These are phyloP conservation scores for Fraxinus pennsylvanica DNA, from an alignment of 257 asterid genomes.

Conservation along the genomic window DNA sequence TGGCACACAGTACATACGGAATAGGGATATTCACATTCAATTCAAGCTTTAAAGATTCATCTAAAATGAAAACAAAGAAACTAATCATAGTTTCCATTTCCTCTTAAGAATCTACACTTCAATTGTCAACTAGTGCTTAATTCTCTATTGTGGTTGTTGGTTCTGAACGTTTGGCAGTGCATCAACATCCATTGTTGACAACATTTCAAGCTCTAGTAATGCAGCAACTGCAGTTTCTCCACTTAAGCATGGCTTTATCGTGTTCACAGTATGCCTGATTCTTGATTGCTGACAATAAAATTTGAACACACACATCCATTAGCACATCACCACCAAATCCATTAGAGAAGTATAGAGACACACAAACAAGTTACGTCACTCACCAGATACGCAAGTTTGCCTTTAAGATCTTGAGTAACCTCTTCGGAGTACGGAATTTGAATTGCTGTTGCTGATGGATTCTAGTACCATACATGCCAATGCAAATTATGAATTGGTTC, in stretches of 20 bases:
- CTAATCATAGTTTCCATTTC: slow-evolving; percentile 15
- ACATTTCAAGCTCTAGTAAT: slow-evolving; percentile 62
- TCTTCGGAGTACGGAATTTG: slow-evolving; percentile 44
- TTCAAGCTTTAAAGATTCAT: not conserved
- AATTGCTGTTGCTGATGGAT: slow-evolving; percentile 21
- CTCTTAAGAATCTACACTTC: slow-evolving; percentile 18
- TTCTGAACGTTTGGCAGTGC: slow-evolving; percentile 18
- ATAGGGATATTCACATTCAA: not conserved
- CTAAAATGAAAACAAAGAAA: not conserved
- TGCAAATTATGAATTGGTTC: slow-evolving; percentile 19
- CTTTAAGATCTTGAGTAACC: slow-evolving; percentile 51
- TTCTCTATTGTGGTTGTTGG: slow-evolving; percentile 20
- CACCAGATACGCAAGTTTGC: slow-evolving; percentile 57
- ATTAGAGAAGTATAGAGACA: not conserved
- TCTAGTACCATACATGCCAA: slow-evolving; percentile 35
- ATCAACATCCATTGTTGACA: slow-evolving; percentile 28
- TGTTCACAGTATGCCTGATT: slow-evolving; percentile 44
- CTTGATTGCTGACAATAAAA: slow-evolving; percentile 54
- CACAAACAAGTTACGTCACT: slow-evolving; percentile 28
- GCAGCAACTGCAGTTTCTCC: slow-evolving; percentile 46
- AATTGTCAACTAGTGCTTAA: slow-evolving; percentile 34
- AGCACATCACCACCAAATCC: slow-evolving; percentile 4
- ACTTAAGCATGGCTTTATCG: slow-evolving; percentile 53
- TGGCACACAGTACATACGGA: not conserved
- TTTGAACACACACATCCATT: not conserved